Base-by-base conservation (phyloP, 2,329 filamentous ascomycete genomes). In the Botrytis aclada region DNA sequence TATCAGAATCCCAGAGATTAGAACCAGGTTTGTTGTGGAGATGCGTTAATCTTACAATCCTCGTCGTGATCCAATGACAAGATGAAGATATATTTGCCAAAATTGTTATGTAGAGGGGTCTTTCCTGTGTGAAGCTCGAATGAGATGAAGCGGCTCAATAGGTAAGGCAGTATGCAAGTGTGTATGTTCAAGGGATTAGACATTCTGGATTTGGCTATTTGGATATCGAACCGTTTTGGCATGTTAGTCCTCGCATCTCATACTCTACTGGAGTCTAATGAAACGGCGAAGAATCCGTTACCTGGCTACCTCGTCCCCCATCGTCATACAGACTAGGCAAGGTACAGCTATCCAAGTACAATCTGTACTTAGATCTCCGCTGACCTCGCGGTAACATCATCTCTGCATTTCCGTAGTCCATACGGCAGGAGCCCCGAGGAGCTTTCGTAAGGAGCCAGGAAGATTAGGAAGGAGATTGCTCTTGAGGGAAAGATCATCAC, bases 81-180 rank as follows among this genome's bases (percentile, higher is more conserved):
- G 64, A 66, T 66, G 64, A 39, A 66, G 64, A 66, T 66, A 66
- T 66, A 54, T 54, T 39, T 66, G 45, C 32, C 63, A n/a, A 65
- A 51, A 65, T 37, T 65, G 43, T 65, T 37, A n/a, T 39, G 7
- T n/a, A 29, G 64, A 66, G 64, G 25, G 64, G 51, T n/a, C 25
- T 54, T 16, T 43, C 18, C 8, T 37, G 29, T 16, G 64, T 54
- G 64, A 29, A 20, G 32, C 14, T 64, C 45, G 45, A 66, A 51
- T 51, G 32, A 43, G 39, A 32, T 25, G 64, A 54, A 66, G 45
- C 32, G 45, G 62, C 62, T 51, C 29, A 34, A 64, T 14, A 16
- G 20, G 18, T 34, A 20, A 66, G 29, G 29, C 43, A 34, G 25
- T 47, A 41, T 47, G 25, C 34, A 39, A 18, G n/a, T 54, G 25